phyloP scores from a whole-genome alignment of 2,329 filamentous ascomycete genomes.

The Colletotrichum chlorophyti region DNA sequence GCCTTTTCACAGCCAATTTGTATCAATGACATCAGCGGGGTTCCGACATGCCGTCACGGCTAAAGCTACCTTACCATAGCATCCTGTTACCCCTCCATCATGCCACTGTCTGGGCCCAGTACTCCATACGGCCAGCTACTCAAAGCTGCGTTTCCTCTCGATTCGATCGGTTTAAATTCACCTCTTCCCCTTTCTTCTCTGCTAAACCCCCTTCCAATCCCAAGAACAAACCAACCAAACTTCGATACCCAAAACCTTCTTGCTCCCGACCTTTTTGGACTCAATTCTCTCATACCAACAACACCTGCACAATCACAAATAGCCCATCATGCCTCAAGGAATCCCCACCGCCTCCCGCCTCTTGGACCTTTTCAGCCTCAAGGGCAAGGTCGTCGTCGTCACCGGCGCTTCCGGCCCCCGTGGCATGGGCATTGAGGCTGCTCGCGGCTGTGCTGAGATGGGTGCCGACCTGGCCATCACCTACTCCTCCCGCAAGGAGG shows the following conservation, averaged over 20 bases:
- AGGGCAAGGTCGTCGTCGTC: constrained; percentile 75
- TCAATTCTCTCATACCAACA: background rate
- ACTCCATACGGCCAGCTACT: constrained; percentile 3
- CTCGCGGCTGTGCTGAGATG: constrained; percentile 73
- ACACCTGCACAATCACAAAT: background rate
- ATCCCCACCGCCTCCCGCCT: constrained; percentile 65
- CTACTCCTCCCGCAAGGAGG: constrained; percentile 73
- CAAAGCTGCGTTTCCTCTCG: constrained; percentile 6
- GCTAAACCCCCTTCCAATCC: background rate
- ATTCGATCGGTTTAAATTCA: background rate
- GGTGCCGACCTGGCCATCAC: constrained; percentile 76
- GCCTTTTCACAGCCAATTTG: too few relatives aligned
- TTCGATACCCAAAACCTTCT: background rate
- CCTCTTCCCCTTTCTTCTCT: background rate
- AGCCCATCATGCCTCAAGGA: constrained; percentile 16
- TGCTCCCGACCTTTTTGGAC: background rate
- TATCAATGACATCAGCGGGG: constrained; percentile 28
- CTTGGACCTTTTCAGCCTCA: constrained; percentile 73
- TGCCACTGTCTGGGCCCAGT: constrained; percentile 10
- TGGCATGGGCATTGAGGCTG: constrained; percentile 74
- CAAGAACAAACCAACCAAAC: too few relatives aligned
- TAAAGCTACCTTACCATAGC: constrained; percentile 14
- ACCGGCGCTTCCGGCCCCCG: constrained; percentile 73
- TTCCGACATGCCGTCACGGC: constrained; percentile 20
- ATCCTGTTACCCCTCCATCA: constrained; percentile 28